A percentile compares a stretch with the other conserved stretches of the same genome.
These are phyloP conservation scores for Berberis vulgaris DNA, from an alignment of 164 flowering plant species.

Conservation along the genomic window DNA sequence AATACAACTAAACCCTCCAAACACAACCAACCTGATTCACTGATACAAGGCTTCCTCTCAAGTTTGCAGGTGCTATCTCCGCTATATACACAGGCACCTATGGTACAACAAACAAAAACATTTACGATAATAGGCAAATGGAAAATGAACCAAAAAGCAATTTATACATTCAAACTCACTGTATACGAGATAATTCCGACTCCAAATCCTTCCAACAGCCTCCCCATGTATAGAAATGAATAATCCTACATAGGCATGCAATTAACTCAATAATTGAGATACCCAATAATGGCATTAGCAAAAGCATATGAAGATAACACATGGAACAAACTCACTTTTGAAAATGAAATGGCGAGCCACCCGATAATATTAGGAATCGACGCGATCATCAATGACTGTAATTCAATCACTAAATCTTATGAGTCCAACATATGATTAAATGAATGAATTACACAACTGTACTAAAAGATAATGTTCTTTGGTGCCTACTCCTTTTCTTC, in stretches of 20 bases:
- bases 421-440: background rate
- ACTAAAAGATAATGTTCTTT: background rate
- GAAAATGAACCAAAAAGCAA: background rate
- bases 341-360: slow-evolving; percentile 71
- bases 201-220: slow-evolving; percentile 67
- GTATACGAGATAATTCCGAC: slow-evolving; percentile 64
- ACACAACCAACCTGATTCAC: slow-evolving; percentile 49
- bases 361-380: slow-evolving; percentile 69
- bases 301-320: background rate
- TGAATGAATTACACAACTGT: background rate
- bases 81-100: slow-evolving; percentile 90
- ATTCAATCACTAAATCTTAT: slow-evolving; percentile 1
- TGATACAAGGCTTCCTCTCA: slow-evolving; percentile 64
- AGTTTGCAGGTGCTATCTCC: slow-evolving; percentile 72
- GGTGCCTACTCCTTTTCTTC: slow-evolving; percentile 48
- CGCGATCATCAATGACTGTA: slow-evolving; percentile 68
- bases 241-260: slow-evolving; percentile 27
- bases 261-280: background rate
- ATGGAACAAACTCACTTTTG: slow-evolving; percentile 32
- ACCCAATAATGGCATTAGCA: background rate
- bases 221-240: slow-evolving; percentile 66
- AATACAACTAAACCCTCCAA: background rate
- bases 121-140: background rate
- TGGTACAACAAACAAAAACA: background rate
- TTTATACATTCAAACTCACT: slow-evolving; percentile 18